phyloP scores from a whole-genome alignment of 495 filamentous ascomycete genomes.

The Penicillium bialowiezense region DNA sequence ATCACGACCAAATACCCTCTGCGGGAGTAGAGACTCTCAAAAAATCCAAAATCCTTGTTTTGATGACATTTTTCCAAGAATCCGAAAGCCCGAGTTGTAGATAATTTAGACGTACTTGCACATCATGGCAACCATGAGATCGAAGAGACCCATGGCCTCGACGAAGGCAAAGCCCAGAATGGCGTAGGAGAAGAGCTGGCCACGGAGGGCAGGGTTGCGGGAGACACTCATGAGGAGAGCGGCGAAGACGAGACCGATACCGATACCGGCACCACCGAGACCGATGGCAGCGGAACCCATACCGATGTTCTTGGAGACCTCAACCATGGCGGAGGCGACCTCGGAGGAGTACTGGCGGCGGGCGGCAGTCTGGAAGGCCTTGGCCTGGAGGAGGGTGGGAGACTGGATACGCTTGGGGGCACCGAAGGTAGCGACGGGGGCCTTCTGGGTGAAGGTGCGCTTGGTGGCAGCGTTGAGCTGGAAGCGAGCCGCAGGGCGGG shows the following conservation, averaged over 20 bases:
- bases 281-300: slow-evolving; percentile 84
- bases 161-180: slow-evolving; percentile 94
- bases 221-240: slow-evolving; percentile 78
- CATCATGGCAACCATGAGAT: slow-evolving; percentile 90
- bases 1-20: slow-evolving; percentile 37
- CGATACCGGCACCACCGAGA: slow-evolving; percentile 87
- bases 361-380: slow-evolving; percentile 56
- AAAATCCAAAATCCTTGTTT: slow-evolving; percentile 15
- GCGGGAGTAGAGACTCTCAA: slow-evolving; percentile 21
- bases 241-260: slow-evolving; percentile 90
- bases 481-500: slow-evolving; percentile 64
- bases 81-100: slow-evolving; percentile 9
- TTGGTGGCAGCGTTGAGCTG: slow-evolving; percentile 60
- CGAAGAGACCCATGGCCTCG: slow-evolving; percentile 91
- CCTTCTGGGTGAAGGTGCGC: slow-evolving; percentile 61
- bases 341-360: slow-evolving; percentile 75
- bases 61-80: slow-evolving; percentile 17
- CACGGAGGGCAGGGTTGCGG: slow-evolving; percentile 86
- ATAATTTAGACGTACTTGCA: slow-evolving; percentile 59
- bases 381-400: slow-evolving; percentile 56
- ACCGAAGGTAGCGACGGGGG: slow-evolving; percentile 46
- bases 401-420: slow-evolving; percentile 68
- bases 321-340: slow-evolving; percentile 80
- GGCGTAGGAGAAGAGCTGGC: slow-evolving; percentile 90
- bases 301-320: slow-evolving; percentile 84